Percentiles rank a stretch among this genome's conserved stretches.
These are phyloP conservation scores for Erucastrum elatum DNA, from an alignment of 345 rosid species.

Conservation along the genomic window DNA sequence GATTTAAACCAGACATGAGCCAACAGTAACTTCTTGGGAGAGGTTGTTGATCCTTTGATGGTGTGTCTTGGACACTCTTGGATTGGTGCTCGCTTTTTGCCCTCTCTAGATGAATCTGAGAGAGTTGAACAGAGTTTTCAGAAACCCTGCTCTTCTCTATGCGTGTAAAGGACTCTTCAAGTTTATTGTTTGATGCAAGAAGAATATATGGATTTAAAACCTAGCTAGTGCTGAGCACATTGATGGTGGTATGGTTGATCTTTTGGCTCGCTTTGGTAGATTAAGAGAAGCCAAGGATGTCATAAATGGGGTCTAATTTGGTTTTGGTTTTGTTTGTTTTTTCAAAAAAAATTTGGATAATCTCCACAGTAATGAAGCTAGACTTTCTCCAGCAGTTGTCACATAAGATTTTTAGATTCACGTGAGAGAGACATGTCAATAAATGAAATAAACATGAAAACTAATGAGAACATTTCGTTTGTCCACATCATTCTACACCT, in stretches of 20 bases:
- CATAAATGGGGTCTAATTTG: not conserved
- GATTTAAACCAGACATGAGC: slow-evolving; percentile 3
- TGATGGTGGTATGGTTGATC: slow-evolving; percentile 39
- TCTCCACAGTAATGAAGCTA: too few relatives aligned
- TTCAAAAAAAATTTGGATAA: too few relatives aligned
- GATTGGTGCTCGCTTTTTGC: not conserved
- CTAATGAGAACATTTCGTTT: too few relatives aligned
- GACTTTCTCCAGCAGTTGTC: too few relatives aligned
- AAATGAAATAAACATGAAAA: too few relatives aligned
- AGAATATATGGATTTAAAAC: slow-evolving; percentile 32
- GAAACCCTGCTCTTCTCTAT: too few relatives aligned
- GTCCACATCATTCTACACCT: too few relatives aligned
- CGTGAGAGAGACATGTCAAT: too few relatives aligned
- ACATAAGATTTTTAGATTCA: too few relatives aligned
- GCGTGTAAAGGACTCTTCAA: slow-evolving; percentile 31
- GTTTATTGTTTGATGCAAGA: slow-evolving; percentile 45
- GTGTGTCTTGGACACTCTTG: not conserved
- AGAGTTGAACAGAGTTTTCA: too few relatives aligned
- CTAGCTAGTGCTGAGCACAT: slow-evolving; percentile 50
- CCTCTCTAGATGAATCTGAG: too few relatives aligned
- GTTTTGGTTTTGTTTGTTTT: too few relatives aligned
- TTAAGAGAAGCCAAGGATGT: slow-evolving; percentile 56
- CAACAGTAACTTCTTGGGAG: not conserved
- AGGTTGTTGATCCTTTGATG: not conserved
- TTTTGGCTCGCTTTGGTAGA: not conserved